A percentile compares a stretch with the other conserved stretches of the same genome.
phyloP scores from a whole-genome alignment of 2,329 filamentous ascomycete genomes.

The Dactylellina sp. region DNA sequence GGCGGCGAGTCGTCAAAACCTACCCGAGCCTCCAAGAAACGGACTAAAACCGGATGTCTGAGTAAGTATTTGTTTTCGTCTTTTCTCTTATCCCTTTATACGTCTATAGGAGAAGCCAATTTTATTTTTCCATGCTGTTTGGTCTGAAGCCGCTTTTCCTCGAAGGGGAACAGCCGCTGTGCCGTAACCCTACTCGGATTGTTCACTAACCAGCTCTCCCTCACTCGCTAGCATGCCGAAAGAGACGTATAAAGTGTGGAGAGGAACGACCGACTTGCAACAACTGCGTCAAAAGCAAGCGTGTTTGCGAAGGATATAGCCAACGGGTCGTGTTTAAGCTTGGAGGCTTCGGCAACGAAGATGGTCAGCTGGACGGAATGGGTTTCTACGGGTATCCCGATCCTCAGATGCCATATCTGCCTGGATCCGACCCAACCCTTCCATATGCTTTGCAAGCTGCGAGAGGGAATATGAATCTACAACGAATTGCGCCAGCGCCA shows the following conservation, averaged over 20 bases:
- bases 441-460: constrained; percentile 49
- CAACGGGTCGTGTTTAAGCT: constrained; percentile 81
- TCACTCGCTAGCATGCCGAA: constrained; percentile 78
- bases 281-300: constrained; percentile 88
- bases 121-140: not conserved
- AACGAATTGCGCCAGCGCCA: constrained; percentile 60
- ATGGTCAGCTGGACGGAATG: constrained; percentile 47
- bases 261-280: constrained; percentile 84
- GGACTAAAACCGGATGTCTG: constrained; percentile 61
- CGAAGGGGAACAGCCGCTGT: not conserved
- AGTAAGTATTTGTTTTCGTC: constrained; percentile 58
- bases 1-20: constrained; percentile 49
- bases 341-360: constrained; percentile 50
- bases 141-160: not conserved
- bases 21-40: constrained; percentile 60
- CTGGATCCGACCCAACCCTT: constrained; percentile 39
- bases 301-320: constrained; percentile 84
- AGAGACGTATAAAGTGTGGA: constrained; percentile 95
- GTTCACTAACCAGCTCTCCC: constrained; percentile 19
- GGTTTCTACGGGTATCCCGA: constrained; percentile 52
- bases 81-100: constrained; percentile 32
- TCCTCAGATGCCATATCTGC: constrained; percentile 43
- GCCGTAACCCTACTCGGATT: not conserved
- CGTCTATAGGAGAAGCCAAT: constrained; percentile 8
- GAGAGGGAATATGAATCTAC: constrained; percentile 56